Percentiles rank a stretch among this genome's conserved stretches.
phyloP scores from a whole-genome alignment of 2,329 filamentous ascomycete genomes.

The Trichoderma cornu-damae region DNA sequence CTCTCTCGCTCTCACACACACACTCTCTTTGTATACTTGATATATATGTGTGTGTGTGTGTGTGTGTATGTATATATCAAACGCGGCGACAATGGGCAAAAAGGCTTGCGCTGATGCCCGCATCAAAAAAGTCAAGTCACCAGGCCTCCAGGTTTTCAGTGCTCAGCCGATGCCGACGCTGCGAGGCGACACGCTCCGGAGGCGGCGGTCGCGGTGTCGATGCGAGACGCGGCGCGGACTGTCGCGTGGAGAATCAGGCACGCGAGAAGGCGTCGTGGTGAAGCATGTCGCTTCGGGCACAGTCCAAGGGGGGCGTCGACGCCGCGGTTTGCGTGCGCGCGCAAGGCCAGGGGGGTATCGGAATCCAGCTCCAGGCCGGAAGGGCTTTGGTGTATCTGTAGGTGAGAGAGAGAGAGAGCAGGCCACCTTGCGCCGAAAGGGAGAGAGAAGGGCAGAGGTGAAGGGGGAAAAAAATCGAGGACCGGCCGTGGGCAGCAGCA shows the following conservation, averaged over 20 bases:
- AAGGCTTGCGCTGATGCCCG: constrained; percentile 15
- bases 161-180: neutral
- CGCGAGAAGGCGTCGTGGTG: neutral
- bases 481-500: constrained; percentile 4
- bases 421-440: constrained; percentile 1
- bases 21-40: too few relatives aligned
- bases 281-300: constrained; percentile 11
- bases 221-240: neutral
- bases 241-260: neutral
- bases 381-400: too few relatives aligned
- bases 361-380: constrained; percentile 10
- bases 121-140: constrained; percentile 12
- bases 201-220: neutral
- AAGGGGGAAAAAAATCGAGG: neutral
- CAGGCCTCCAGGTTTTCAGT: neutral
- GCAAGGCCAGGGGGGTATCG: neutral
- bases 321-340: constrained; percentile 1
- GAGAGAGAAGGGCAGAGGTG: neutral
- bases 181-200: too few relatives aligned
- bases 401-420: neutral
- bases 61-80: neutral
- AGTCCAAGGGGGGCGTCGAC: constrained; percentile 10
- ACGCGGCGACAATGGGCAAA: neutral
- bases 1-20: too few relatives aligned
- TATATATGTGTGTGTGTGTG: neutral